Percentiles rank a stretch among this genome's conserved stretches.
Evolutionary conservation across 225 moss, liverwort and hornwort species (phyloP).

Genomic region (Climacium dendroides): DNA sequence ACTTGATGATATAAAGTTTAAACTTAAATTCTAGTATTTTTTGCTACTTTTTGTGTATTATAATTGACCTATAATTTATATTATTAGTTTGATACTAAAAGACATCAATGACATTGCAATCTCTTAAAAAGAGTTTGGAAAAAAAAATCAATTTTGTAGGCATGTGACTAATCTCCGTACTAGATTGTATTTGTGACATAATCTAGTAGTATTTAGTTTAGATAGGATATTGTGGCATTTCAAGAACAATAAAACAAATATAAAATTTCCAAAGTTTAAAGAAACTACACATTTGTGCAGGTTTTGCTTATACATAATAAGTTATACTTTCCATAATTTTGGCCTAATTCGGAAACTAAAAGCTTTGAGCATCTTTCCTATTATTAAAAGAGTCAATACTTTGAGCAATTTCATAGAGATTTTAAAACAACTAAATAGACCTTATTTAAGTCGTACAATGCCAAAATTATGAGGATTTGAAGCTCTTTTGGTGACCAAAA

Average conservation of each 20-base stretch:
- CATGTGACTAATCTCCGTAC: too few species aligned
- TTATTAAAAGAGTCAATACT: not conserved
- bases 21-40: too few species aligned
- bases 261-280: not conserved
- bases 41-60: too few species aligned
- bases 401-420: not conserved
- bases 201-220: not conserved
- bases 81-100: too few species aligned
- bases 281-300: too few species aligned
- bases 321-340: rapidly evolving
- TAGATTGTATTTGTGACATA: too few species aligned
- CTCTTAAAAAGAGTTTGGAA: too few species aligned
- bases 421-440: not conserved
- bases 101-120: too few species aligned
- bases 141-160: too few species aligned
- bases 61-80: too few species aligned
- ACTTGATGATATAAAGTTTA: too few species aligned
- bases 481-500: not conserved
- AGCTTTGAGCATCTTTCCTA: not conserved
- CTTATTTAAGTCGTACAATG: not conserved
- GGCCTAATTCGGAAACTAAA: not conserved
- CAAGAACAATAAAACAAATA: not conserved
- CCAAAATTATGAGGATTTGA: not conserved
- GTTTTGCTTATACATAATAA: not conserved
- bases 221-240: not conserved